These are phyloP conservation scores for Fusarium miscanthi DNA, from an alignment of 2,329 filamentous ascomycete species.

Conservation along the genomic window DNA sequence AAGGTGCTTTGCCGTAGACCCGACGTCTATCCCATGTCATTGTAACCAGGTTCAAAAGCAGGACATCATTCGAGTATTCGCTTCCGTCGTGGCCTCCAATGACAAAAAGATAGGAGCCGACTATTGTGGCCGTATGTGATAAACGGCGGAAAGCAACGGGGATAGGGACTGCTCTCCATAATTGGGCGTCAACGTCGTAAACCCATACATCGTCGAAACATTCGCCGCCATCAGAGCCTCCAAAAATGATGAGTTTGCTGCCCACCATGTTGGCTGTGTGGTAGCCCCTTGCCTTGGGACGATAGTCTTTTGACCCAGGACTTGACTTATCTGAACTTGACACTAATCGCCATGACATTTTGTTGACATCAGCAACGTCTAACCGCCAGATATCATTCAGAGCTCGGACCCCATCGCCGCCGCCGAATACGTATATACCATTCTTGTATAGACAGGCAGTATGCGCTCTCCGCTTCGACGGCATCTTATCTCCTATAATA, in stretches of 20 bases:
- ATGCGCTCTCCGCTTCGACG: slow-evolving; percentile 73
- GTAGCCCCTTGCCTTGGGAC: slow-evolving; percentile 74
- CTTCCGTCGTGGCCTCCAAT: slow-evolving; percentile 76
- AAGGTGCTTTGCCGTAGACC: slow-evolving; percentile 72
- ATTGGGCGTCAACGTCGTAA: slow-evolving; percentile 72
- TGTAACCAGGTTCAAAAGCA: slow-evolving; percentile 75
- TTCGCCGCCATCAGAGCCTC: slow-evolving; percentile 76
- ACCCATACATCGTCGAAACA: slow-evolving; percentile 81
- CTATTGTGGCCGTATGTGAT: slow-evolving; percentile 75
- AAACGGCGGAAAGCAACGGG: slow-evolving; percentile 71
- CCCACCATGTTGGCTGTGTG: slow-evolving; percentile 80
- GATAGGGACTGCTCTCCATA: slow-evolving; percentile 70
- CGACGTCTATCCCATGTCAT: slow-evolving; percentile 78
- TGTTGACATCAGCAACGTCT: slow-evolving; percentile 72
- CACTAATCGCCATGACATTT: slow-evolving; percentile 76
- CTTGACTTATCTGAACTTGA: slow-evolving; percentile 58
- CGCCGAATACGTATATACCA: slow-evolving; percentile 78
- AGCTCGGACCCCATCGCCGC: slow-evolving; percentile 75
- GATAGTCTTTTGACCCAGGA: slow-evolving; percentile 51
- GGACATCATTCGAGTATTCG: slow-evolving; percentile 76
- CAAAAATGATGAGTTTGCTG: slow-evolving; percentile 77
- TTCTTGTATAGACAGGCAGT: slow-evolving; percentile 79
- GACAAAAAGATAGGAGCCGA: slow-evolving; percentile 77
- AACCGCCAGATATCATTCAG: slow-evolving; percentile 80
- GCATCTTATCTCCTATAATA: slow-evolving; percentile 67